A percentile compares a stretch with the other conserved stretches of the same genome.
Conservation (phyloP, 1,284 basidiomycete genomes). For the Rhodotorula sp. region DNA sequence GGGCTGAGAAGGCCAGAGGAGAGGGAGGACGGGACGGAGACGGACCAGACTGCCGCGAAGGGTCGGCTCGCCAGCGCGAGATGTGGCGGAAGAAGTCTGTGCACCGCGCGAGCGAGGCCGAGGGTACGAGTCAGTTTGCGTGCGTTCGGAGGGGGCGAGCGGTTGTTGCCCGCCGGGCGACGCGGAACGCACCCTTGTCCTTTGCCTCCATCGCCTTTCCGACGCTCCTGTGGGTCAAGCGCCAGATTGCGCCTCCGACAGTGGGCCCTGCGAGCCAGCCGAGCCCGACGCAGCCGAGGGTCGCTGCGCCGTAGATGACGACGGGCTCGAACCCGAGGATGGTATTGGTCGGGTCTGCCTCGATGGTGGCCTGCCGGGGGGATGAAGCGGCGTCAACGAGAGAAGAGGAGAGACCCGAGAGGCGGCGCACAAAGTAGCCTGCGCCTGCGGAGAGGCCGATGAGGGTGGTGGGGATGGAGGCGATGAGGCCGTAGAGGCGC, state of each 20-base stretch:
- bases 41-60: slow-evolving; percentile 39
- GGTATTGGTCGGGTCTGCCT: slow-evolving; percentile 37
- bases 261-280: slow-evolving; percentile 46
- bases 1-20: not conserved
- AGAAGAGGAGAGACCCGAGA: not conserved
- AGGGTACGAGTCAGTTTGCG: too few species aligned
- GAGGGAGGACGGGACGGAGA: not conserved
- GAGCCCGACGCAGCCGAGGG: slow-evolving; percentile 41
- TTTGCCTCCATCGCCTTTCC: slow-evolving; percentile 42
- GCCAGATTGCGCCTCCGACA: slow-evolving; percentile 42
- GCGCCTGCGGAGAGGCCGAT: slow-evolving; percentile 38
- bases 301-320: slow-evolving; percentile 42
- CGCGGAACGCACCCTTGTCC: slow-evolving; percentile 36
- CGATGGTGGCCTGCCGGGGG: slow-evolving; percentile 23
- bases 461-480: slow-evolving; percentile 44
- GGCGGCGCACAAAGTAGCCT: slow-evolving; percentile 29
- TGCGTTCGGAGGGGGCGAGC: not conserved
- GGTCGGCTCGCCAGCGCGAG: slow-evolving; percentile 43
- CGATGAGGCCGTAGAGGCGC: slow-evolving; percentile 41
- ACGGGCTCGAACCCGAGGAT: slow-evolving; percentile 46
- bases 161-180: too few species aligned
- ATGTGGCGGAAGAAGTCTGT: slow-evolving; percentile 45
- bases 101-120: not conserved
- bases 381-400: not conserved
- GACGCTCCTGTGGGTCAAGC: slow-evolving; percentile 33